phyloP scores from a whole-genome alignment of 495 filamentous ascomycete species.

The Trichoderma virens region DNA sequence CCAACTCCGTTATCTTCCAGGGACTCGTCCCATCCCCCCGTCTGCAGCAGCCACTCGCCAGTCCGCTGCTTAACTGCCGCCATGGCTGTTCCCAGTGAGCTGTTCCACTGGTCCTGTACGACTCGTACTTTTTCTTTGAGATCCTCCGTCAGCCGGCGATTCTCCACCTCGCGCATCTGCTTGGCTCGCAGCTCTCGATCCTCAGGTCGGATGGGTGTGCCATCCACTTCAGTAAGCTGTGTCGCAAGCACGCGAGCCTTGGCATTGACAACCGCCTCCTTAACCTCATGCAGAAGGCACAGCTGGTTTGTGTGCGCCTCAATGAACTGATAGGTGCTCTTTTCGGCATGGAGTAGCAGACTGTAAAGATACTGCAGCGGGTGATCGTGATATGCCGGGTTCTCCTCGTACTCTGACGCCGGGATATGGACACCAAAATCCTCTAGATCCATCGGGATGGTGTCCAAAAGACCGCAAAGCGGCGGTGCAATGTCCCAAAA shows the following conservation, averaged over 20 bases:
- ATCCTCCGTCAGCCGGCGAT: slow-evolving; percentile 66
- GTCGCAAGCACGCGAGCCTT: slow-evolving; percentile 47
- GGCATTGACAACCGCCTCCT: slow-evolving; percentile 64
- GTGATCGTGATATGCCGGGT: slow-evolving; percentile 65
- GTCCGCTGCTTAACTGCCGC: slow-evolving; percentile 48
- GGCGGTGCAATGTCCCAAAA: slow-evolving; percentile 97
- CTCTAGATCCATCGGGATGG: slow-evolving; percentile 47
- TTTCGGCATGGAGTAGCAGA: slow-evolving; percentile 77
- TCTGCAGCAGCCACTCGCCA: slow-evolving; percentile 54
- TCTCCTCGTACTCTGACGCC: slow-evolving; percentile 70
- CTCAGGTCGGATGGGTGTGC: slow-evolving; percentile 23
- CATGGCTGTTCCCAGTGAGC: slow-evolving; percentile 44
- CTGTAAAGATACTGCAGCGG: slow-evolving; percentile 85
- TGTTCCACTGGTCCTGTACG: slow-evolving; percentile 78
- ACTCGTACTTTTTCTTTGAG: slow-evolving; percentile 84
- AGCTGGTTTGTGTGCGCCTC: slow-evolving; percentile 89
- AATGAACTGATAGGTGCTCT: slow-evolving; percentile 91
- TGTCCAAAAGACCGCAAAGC: slow-evolving; percentile 65
- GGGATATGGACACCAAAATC: slow-evolving; percentile 64
- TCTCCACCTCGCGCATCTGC: slow-evolving; percentile 55
- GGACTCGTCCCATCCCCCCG: slow-evolving; percentile 68
- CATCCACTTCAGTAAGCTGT: slow-evolving; percentile 51
- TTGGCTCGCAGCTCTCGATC: slow-evolving; percentile 45
- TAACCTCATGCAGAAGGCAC: slow-evolving; percentile 90
- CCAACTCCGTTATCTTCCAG: slow-evolving; percentile 43